Evolutionary conservation across 169 alveolate genomes (phyloP), one percentile per base, ranked within the genome.

Genomic region (Eimeria praecox): DNA sequence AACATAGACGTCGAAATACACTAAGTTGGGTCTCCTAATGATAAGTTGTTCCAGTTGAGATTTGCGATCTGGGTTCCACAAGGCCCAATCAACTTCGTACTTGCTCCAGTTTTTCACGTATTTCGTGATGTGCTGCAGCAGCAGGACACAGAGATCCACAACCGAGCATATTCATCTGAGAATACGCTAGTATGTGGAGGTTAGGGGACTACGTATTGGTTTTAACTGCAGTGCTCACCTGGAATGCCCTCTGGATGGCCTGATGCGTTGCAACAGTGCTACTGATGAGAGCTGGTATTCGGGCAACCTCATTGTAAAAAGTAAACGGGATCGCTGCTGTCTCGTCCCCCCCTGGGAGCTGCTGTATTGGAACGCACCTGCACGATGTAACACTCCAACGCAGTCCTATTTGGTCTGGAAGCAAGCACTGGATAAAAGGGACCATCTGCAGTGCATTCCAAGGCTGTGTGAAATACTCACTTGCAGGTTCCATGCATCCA

Each of bases 401-500:
- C 66, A 12, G 59, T 44, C 16, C 30, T 46, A 24, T 90, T 35
- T 3, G 14, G 64, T 42, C 20, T 24, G 38, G 42, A 16, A 16
- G 33, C 33, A 38, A 27, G 49, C 27, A 27, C 3, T 49, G 20
- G 49, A 49, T 52, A 52, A 18, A 22, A 59, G 12, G 14, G 44
- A 20, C 9, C 46, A 40, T 38, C 30, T 40, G 42, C 44, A 33
- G 18, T 24, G 66, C 82, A 59, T 1, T 14, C 24, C 49, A 12
- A 27, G 44, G n/a, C 40, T 2, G 88, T 27, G n/a, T 27, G 46
- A 42, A 66, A 40, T 56, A 97, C 98, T 10, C 96, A 95, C 85
- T 78, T 97, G 94, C 99, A 98, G 95, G 97, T 96, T 42, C 98
- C 98, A 56, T 97, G 98, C 98, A 98, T 97, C 99, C 99, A 98